Base-by-base conservation (phyloP, 257 asterid species). In the Oldenlandia corymbosa region DNA sequence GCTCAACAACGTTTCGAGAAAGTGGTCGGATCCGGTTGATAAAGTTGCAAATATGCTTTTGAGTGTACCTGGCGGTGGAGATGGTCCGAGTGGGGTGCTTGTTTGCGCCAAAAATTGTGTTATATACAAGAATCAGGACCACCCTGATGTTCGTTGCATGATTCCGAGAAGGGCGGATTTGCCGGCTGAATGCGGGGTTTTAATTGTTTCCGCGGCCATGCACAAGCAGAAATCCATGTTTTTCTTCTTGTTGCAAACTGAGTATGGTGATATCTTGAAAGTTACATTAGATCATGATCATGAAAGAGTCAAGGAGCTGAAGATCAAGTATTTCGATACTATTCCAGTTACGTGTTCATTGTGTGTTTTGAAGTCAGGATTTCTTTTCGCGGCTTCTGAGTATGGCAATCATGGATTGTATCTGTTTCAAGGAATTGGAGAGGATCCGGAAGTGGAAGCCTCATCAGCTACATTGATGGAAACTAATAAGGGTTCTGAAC, bases 51-150 rank as follows among this genome's bases (percentile, higher is more conserved):
- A 93, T 77, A 58, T 93, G 83, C 92, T 93, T 50, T 97, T 93
- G 63, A 90, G 95, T 57, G 99, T 93, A 31, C 99, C 99, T 0
- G 99, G 99, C 50, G 99, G 99, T 56, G 99, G 95, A 64, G 99
- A 93, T 82, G 99, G 99, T 21, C 99, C 99, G 1, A 90, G 99
- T 76, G 97, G 99, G 36, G 99, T 93, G 78, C 95, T 93, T 71
- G 99, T 93, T 52, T 93, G 99, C 74, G 96, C 95, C 0, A 97
- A 93, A 71, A 93, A 93, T 83, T 93, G 88, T 54, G 95, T 93
- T 31, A 93, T 93, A 58, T 93, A 93, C 79, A 93, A 93, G 85
- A 90, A 93, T 76, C 95, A 84, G 81, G 97, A 95, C 30, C 99
- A 93, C 56, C 88, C 84, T 1, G 99, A 93, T 83, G 81, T 93